These are phyloP conservation scores for Cystobasidium pallidum DNA, from an alignment of 1,284 basidiomycete species.

Conservation along the genomic window DNA sequence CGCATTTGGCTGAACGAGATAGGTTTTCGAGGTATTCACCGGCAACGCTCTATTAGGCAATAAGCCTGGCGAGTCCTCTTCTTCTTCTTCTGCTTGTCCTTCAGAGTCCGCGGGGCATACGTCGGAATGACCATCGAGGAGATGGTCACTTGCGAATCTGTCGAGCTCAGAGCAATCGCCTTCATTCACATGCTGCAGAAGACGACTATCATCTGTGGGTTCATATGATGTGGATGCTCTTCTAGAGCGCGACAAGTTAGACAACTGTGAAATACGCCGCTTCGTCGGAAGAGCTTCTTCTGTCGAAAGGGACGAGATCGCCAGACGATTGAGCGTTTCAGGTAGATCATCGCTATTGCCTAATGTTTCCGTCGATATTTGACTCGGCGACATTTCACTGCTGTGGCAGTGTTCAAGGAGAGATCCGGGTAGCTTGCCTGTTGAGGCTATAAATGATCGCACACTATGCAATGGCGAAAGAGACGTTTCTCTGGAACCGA, in stretches of 20 bases:
- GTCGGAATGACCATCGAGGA: not conserved
- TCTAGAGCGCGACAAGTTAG: not conserved
- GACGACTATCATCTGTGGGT: not conserved
- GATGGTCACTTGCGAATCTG: not conserved
- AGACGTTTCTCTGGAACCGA: slow-evolving; percentile 22
- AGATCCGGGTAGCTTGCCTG: not conserved
- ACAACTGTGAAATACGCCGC: not conserved
- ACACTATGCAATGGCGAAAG: slow-evolving; percentile 17
- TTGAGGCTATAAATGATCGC: not conserved
- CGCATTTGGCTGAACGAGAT: not conserved
- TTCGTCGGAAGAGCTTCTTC: not conserved
- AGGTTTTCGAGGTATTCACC: not conserved
- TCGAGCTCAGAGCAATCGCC: not conserved
- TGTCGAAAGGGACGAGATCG: not conserved
- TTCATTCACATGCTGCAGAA: not conserved
- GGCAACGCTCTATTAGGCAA: not conserved
- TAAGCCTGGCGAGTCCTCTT: not conserved
- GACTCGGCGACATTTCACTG: not conserved
- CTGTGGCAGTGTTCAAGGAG: not conserved
- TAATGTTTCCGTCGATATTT: not conserved
- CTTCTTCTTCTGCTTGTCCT: not conserved
- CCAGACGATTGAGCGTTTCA: not conserved
- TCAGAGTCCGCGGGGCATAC: not conserved
- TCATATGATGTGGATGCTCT: not conserved
- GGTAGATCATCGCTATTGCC: not conserved